Evolutionary conservation across 768 basidiomycete species (phyloP).

Genomic region (Coprinellus micaceus): DNA sequence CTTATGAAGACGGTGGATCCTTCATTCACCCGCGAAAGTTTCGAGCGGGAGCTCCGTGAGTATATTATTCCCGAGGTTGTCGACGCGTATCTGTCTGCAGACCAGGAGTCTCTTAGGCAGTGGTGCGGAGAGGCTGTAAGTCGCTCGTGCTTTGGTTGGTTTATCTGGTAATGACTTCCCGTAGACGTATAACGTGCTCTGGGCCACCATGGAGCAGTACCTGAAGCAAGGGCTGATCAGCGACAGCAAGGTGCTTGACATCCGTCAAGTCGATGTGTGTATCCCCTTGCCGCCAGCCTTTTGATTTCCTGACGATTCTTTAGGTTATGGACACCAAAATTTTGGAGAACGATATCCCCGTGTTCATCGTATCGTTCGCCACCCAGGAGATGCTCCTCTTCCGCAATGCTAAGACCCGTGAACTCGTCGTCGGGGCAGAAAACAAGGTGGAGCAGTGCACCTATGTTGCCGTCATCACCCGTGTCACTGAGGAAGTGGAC

Average conservation of each 20-base stretch:
- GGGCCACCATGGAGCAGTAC: slow-evolving; percentile 97
- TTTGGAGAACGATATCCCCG: slow-evolving; percentile 84
- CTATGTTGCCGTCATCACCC: slow-evolving; percentile 89
- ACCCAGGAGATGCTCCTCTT: slow-evolving; percentile 94
- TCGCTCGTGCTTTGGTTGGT: background rate
- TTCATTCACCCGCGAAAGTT: slow-evolving; percentile 76
- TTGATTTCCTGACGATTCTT: background rate
- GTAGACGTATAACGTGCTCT: slow-evolving; percentile 95
- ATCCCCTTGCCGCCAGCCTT: background rate
- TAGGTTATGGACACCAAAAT: slow-evolving; percentile 86
- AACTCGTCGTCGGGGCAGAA: slow-evolving; percentile 83
- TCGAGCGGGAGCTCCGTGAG: slow-evolving; percentile 87
- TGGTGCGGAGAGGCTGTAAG: slow-evolving; percentile 97
- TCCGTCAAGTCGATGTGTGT: slow-evolving; percentile 93
- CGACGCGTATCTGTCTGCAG: slow-evolving; percentile 91
- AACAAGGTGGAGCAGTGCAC: slow-evolving; percentile 90
- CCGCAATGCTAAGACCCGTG: slow-evolving; percentile 85
- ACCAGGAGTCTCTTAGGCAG: slow-evolving; percentile 74
- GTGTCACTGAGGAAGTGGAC: slow-evolving; percentile 80
- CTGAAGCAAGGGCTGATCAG: slow-evolving; percentile 86
- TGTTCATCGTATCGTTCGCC: slow-evolving; percentile 86
- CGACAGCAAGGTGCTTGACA: slow-evolving; percentile 93
- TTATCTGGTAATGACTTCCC: slow-evolving; percentile 7
- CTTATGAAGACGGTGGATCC: slow-evolving; percentile 89
- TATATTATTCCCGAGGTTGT: slow-evolving; percentile 98